Base-by-base conservation (phyloP, 768 basidiomycete genomes). In the Xerocomellus amylosporus region DNA sequence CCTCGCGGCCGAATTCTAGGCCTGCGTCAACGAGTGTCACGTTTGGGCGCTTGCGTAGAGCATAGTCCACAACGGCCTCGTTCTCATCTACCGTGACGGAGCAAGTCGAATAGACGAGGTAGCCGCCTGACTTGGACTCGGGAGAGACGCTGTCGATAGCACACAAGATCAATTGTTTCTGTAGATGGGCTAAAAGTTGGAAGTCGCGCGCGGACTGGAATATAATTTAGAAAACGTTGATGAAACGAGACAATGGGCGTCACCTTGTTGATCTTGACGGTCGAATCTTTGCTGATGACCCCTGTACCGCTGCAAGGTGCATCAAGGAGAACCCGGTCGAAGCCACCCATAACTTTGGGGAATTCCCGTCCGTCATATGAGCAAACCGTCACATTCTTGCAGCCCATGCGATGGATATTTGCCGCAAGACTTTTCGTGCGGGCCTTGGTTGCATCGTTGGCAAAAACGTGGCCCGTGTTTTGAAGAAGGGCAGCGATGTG, bases 201-300 rank as follows among this genome's bases (percentile, higher is more conserved):
- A 99, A 98, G 73, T 99, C 97, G 64, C 93, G 88, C 56, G 90
- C 93, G 47, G 90, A 88, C 96, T 98, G 56, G 22, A 46, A 34
- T 39, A 13, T 8, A 24, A 17, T 50, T 64, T 43, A 64, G 52
- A 42, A 5, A 34, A 22, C 26, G 30, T 5, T 22, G 5, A 42
- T 46, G 44, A 34, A 53, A 49, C 19, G 6, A 37, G 19, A 53
- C 50, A 46, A 49, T 37, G 10, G 39, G 49, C 22, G 46, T 66
- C 62, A 94, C 96, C 86, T 99, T 99, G 82, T 97, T 99, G 63
- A 93, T 79, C 75, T 99, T 99, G 58, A 99, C 97, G 68, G 93
- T 93, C 19, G 90, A 81, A 69, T 99, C 97, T 73, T 99, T 99
- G 74, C 87, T 90, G 69, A 99, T 99, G 51, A 99, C 96, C 56